Evolutionary conservation across 2,329 filamentous ascomycete genomes (phyloP), one percentile per base, ranked within the genome.

Genomic region (Pezicula carpinea): DNA sequence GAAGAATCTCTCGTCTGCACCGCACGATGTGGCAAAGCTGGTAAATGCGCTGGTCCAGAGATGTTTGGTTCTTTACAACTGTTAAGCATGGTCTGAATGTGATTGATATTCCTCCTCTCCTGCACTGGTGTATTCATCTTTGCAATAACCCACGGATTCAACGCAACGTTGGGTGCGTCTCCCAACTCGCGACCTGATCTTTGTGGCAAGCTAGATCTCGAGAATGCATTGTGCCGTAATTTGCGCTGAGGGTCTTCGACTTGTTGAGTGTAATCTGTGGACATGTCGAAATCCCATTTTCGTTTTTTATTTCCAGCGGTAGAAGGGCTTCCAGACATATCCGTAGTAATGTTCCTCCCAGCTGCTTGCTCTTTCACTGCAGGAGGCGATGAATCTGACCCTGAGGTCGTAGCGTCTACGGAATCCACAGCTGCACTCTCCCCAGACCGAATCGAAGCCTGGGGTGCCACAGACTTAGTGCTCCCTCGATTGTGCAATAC

Each of bases 221-320:
- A 45, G 46, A 32, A 26, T 22, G 47, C 31, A 10, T 51, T 14
- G 15, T 39, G 26, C 22, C 47, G 29, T 17, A 26, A 5, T 4
- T 15, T 23, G 21, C 11, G 14, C 31, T 35, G 7, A 13, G 15
- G 39, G 39, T 36, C 45, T 41, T 80, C 77, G 6, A 69, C 50
- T 5, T 64, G 60, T 23, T 60, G 55, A 18, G 74, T 76, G 15
- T 79, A 59, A 1, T 53, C 53, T 29, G 69, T 68, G 42, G 81
- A 80, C 15, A 70, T 62, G n/a, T 66, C 55, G 2, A 79, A 52
- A 0, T 80, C 38, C 59, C 59, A 60, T 35, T 52, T 56, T 10
- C 43, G 34, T 48, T 46, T 49, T 10, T 44, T 32, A 4, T 4
- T 33, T 14, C 32, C 31, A 6, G 14, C 39, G 6, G 23, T 13